Evolutionary conservation across 2,329 filamentous ascomycete species (phyloP).

Genomic region (Triangularia verruculosa): DNA sequence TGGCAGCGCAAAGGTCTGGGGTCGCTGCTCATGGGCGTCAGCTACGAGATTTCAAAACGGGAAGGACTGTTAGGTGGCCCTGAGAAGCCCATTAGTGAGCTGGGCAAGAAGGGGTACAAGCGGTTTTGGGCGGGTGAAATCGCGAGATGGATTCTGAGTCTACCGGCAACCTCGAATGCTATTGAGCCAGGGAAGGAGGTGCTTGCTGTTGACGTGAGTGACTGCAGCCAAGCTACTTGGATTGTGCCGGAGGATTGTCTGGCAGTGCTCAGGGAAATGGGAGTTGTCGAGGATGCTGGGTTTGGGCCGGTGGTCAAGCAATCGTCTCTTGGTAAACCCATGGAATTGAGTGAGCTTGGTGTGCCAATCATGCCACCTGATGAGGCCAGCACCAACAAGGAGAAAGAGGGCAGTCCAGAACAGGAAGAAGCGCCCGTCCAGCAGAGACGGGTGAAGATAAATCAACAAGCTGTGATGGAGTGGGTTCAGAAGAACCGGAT

Average conservation of each 20-base stretch:
- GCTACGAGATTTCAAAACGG: constrained; percentile 83
- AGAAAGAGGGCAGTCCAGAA: constrained; percentile 16
- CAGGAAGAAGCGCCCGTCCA: constrained; percentile 35
- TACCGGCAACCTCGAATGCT: constrained; percentile 26
- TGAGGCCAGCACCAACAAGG: constrained; percentile 10
- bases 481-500: constrained; percentile 66
- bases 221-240: constrained; percentile 75
- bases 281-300: constrained; percentile 59
- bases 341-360: constrained; percentile 14
- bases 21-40: constrained; percentile 84
- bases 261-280: constrained; percentile 75
- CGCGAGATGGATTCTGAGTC: constrained; percentile 59
- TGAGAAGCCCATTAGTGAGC: constrained; percentile 86
- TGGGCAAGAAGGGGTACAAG: constrained; percentile 78
- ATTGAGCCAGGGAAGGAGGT: constrained; percentile 32
- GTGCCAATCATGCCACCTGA: constrained; percentile 21
- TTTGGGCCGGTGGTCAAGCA: constrained; percentile 41
- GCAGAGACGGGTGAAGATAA: constrained; percentile 45
- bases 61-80: constrained; percentile 86
- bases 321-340: neutral
- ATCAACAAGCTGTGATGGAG: constrained; percentile 56
- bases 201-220: constrained; percentile 61
- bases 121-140: constrained; percentile 86
- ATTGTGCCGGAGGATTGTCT: constrained; percentile 84
- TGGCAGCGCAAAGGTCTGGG: constrained; percentile 92